Conservation (phyloP, 148 eudicot genomes). For the Amaranthus palmeri region DNA sequence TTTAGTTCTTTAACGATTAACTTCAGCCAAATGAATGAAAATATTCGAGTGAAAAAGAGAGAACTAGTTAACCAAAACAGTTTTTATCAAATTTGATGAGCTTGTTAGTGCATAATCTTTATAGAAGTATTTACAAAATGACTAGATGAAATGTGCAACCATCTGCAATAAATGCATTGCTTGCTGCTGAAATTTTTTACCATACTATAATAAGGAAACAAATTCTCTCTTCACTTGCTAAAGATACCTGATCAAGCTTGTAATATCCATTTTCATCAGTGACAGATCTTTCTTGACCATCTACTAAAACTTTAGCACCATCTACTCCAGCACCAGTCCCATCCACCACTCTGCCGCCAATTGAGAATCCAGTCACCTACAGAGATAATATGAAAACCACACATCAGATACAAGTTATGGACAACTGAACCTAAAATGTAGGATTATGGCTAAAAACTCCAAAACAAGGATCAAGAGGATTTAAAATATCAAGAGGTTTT, state of each 20-base stretch:
- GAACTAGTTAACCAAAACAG: background rate
- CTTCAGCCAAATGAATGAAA: conserved; percentile 1
- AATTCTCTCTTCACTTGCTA: background rate
- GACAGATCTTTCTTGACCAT: conserved; percentile 76
- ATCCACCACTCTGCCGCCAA: conserved; percentile 95
- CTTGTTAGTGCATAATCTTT: background rate
- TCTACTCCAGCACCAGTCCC: conserved; percentile 77
- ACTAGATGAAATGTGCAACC: conserved; percentile 8
- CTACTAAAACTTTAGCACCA: conserved; percentile 72
- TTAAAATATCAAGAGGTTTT: background rate
- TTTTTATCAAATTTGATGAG: background rate
- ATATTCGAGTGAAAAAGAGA: background rate
- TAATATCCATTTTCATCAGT: conserved; percentile 88
- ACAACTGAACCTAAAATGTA: background rate
- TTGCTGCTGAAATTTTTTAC: background rate
- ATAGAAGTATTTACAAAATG: background rate
- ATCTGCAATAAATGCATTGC: background rate
- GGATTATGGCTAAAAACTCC: background rate
- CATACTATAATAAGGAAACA: background rate
- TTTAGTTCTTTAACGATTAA: background rate
- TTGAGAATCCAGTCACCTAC: conserved; percentile 97
- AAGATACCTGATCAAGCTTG: conserved; percentile 95
- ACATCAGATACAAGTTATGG: conserved; percentile 3
- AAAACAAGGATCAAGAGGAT: background rate
- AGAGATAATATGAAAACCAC: conserved; percentile 7